These are phyloP conservation scores for Eremochloa ophiuroides DNA, from an alignment of 176 grass and related monocot species.

Conservation along the genomic window DNA sequence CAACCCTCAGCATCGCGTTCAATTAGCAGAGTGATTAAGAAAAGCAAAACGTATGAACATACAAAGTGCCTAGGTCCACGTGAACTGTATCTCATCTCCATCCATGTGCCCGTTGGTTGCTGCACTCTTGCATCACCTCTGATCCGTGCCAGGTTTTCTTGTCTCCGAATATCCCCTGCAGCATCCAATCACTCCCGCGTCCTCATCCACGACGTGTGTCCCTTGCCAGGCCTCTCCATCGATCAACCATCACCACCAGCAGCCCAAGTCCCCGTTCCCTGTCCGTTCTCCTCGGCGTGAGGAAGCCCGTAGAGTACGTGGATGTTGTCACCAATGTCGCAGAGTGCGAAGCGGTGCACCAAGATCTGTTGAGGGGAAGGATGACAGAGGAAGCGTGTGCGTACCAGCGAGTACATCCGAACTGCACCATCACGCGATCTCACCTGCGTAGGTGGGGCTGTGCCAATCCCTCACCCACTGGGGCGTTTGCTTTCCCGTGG, in stretches of 20 bases:
- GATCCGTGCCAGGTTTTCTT: neutral
- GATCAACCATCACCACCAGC: neutral
- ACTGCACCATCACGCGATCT: neutral
- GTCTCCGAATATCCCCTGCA: too few species aligned
- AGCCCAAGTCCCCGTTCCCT: neutral
- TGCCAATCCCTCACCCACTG: neutral
- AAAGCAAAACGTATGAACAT: neutral
- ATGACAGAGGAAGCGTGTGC: neutral
- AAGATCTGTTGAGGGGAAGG: neutral
- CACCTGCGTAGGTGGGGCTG: neutral
- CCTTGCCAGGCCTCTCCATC: too few species aligned
- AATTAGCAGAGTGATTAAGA: neutral
- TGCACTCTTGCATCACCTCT: neutral
- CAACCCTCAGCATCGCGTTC: neutral
- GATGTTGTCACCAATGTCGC: neutral
- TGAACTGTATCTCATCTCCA: neutral
- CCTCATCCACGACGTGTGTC: neutral
- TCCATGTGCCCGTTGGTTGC: neutral
- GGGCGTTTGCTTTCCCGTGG: neutral
- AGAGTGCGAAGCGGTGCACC: neutral
- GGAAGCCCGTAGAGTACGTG: neutral
- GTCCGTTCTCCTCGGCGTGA: neutral
- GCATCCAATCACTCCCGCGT: too few species aligned
- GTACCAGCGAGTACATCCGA: neutral
- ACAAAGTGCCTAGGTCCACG: neutral